Conservation (phyloP, 371 early-diverging fungal species). For the Mucor indicus region DNA sequence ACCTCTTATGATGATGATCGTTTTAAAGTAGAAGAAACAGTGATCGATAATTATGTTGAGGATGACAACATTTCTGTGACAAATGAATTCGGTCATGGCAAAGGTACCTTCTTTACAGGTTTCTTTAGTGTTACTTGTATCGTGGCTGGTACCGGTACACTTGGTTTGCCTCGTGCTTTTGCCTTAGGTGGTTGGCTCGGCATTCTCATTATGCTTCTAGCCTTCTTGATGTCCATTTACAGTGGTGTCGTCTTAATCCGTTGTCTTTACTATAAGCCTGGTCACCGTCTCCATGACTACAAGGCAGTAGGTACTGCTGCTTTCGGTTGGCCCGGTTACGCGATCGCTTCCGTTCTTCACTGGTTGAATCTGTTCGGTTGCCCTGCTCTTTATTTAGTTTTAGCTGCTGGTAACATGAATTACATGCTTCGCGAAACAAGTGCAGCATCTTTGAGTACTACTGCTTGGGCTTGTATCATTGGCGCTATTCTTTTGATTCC, state of each 20-base stretch:
- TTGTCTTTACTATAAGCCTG: slow-evolving; percentile 39
- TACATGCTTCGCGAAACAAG: slow-evolving; percentile 42
- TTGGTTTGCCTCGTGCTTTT: slow-evolving; percentile 62
- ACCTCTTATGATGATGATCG: slow-evolving; percentile 3
- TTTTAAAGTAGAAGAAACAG: slow-evolving; percentile 29
- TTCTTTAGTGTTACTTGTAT: slow-evolving; percentile 72
- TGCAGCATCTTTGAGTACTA: slow-evolving; percentile 18
- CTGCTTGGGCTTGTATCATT: slow-evolving; percentile 63
- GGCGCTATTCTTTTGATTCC: slow-evolving; percentile 69
- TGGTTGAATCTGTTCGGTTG: slow-evolving; percentile 70
- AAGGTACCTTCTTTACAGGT: slow-evolving; percentile 42
- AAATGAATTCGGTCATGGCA: slow-evolving; percentile 39
- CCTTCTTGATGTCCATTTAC: slow-evolving; percentile 37
- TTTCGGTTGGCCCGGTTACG: slow-evolving; percentile 56
- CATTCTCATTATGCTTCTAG: slow-evolving; percentile 36
- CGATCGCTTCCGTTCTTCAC: slow-evolving; percentile 61
- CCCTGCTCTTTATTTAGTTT: slow-evolving; percentile 74
- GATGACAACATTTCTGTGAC: slow-evolving; percentile 23
- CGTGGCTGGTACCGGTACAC: slow-evolving; percentile 85
- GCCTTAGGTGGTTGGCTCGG: slow-evolving; percentile 46
- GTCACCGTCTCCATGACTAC: slow-evolving; percentile 55
- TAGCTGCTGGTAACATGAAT: slow-evolving; percentile 66
- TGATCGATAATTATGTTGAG: slow-evolving; percentile 31
- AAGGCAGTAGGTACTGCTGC: slow-evolving; percentile 67
- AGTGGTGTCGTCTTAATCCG: slow-evolving; percentile 37